Evolutionary conservation across 2,329 filamentous ascomycete genomes (phyloP).

Genomic region (Botrytis fragariae): DNA sequence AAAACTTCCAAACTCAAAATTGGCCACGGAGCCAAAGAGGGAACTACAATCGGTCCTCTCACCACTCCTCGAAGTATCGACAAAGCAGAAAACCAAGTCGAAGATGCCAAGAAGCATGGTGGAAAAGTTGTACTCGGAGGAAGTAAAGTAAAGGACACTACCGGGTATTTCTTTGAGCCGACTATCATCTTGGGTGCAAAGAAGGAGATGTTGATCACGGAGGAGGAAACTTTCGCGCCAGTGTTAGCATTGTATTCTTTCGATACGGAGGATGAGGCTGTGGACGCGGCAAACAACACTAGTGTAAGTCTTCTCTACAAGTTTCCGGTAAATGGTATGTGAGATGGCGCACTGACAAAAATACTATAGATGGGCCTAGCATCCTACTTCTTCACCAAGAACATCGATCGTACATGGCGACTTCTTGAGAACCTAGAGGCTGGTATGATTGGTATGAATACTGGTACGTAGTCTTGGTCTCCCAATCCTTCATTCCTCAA

Average conservation of each 20-base stretch:
- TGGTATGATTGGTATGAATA: constrained; percentile 67
- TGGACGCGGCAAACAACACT: constrained; percentile 58
- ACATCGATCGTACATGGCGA: constrained; percentile 63
- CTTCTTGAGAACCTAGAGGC: constrained; percentile 66
- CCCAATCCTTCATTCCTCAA: too few species aligned
- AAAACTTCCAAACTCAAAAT: constrained; percentile 54
- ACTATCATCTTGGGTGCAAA: constrained; percentile 62
- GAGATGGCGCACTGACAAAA: constrained; percentile 10
- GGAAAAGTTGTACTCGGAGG: constrained; percentile 64
- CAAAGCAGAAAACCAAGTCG: constrained; percentile 58
- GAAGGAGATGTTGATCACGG: constrained; percentile 54
- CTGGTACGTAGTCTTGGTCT: constrained; percentile 44
- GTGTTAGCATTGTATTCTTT: constrained; percentile 63
- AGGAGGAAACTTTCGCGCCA: constrained; percentile 65
- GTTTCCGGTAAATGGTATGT: neutral
- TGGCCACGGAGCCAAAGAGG: constrained; percentile 58
- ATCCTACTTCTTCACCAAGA: constrained; percentile 67
- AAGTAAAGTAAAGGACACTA: constrained; percentile 46
- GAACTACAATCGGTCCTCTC: constrained; percentile 58
- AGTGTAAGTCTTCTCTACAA: constrained; percentile 28
- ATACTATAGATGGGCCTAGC: constrained; percentile 55
- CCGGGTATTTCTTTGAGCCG: constrained; percentile 68
- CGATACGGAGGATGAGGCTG: constrained; percentile 62
- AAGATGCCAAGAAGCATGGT: constrained; percentile 61
- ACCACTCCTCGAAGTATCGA: constrained; percentile 55